Conservation (phyloP, 2,329 filamentous ascomycete species). For the Xylaria digitata region DNA sequence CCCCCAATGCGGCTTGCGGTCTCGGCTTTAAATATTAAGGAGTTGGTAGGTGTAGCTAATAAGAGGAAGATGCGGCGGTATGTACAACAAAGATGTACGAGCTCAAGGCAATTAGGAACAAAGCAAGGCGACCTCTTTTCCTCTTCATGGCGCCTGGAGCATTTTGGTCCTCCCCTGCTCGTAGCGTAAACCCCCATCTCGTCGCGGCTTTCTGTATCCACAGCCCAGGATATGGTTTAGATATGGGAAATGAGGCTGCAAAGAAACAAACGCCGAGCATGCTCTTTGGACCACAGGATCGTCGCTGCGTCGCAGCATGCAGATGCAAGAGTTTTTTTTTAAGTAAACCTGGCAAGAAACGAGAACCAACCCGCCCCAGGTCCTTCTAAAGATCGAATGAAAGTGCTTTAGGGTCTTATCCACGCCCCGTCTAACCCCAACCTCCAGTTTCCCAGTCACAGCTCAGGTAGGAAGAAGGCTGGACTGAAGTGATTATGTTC, state of each 20-base stretch:
- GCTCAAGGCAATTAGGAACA: conserved; percentile 1
- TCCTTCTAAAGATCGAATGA: conserved; percentile 32
- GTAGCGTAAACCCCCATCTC: conserved; percentile 2
- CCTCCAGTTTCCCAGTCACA: conserved; percentile 19
- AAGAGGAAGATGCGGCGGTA: conserved; percentile 34
- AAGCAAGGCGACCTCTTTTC: conserved; percentile 7
- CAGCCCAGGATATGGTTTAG: conserved; percentile 15
- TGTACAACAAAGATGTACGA: conserved; percentile 33
- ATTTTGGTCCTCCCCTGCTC: conserved; percentile 13
- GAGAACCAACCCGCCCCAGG: conserved; percentile 24
- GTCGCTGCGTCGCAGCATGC: conserved; percentile 33
- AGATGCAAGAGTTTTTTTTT: conserved; percentile 37
- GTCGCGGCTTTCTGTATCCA: conserved; percentile 22
- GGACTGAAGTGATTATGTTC: conserved; percentile 15
- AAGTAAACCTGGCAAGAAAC: conserved; percentile 28
- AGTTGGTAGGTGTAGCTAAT: conserved; percentile 34
- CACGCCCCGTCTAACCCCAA: conserved; percentile 28
- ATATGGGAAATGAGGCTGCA: conserved; percentile 25
- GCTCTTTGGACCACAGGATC: conserved; percentile 29
- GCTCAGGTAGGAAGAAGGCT: neutral
- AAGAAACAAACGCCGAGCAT: conserved; percentile 34
- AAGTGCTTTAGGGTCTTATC: conserved; percentile 21
- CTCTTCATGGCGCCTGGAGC: neutral
- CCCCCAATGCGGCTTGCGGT: conserved; percentile 16
- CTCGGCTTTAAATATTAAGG: conserved; percentile 35